Conservation (phyloP, 139 green algal genomes). For the Mesostigma viride region DNA sequence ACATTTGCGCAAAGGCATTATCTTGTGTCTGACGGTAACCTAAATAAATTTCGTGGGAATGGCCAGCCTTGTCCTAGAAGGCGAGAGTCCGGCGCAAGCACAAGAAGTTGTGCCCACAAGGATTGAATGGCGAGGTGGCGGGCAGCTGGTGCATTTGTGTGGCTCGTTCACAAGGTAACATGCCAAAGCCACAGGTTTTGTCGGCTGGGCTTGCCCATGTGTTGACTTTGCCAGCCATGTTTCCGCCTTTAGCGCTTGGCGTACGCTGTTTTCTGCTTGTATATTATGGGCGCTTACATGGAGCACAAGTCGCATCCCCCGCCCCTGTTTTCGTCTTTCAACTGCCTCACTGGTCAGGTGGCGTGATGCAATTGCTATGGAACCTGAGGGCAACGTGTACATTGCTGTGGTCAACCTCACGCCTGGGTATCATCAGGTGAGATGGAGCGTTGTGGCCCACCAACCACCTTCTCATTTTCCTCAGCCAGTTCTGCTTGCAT, state of each 20-base stretch:
- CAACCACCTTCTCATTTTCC: neutral
- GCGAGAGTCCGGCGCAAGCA: no score
- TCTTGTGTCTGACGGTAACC: no score
- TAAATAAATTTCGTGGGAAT: no score
- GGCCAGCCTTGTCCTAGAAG: no score
- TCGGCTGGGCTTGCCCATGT: neutral
- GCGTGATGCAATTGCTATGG: constrained; percentile 21
- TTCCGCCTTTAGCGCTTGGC: neutral
- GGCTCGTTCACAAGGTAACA: constrained; percentile 9
- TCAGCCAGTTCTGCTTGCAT: neutral
- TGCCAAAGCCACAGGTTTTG: neutral
- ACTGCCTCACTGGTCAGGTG: constrained; percentile 18
- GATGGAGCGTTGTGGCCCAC: neutral
- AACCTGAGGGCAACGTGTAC: constrained; percentile 24
- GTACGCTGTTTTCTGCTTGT: neutral
- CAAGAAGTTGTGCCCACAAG: constrained; percentile 3
- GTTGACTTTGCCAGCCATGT: neutral
- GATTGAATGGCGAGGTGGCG: neutral
- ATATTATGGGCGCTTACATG: neutral
- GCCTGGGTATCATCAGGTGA: constrained; percentile 31
- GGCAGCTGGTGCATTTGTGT: neutral
- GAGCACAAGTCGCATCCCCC: neutral
- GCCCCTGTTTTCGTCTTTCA: neutral
- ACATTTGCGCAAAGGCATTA: no score
- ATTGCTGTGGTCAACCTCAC: constrained; percentile 19